Conservation (phyloP, 257 asterid species). For the Pogostemon cablin region DNA sequence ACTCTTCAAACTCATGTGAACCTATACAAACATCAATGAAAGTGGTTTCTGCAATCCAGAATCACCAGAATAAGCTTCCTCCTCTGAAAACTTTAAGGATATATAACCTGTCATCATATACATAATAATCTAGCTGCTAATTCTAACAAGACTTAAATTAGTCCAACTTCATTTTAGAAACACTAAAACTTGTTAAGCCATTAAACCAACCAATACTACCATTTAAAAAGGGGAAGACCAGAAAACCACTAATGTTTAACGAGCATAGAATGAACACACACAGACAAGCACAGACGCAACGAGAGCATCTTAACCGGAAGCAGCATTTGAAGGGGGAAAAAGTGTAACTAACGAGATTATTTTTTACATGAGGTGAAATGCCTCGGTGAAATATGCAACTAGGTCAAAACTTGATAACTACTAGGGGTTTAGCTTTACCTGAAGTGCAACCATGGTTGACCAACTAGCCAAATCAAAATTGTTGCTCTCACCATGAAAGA, state of each 20-base stretch:
- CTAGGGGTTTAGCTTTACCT: constrained; percentile 10
- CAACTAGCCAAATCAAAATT: constrained; percentile 32
- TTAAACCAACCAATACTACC: too few relatives aligned
- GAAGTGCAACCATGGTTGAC: neutral
- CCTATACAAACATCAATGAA: too few relatives aligned
- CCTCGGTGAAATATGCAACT: neutral
- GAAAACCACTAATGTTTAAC: neutral
- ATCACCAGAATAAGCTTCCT: too few relatives aligned
- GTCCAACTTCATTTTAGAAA: neutral
- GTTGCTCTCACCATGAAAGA: constrained; percentile 28
- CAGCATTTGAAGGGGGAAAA: neutral
- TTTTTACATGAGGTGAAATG: neutral
- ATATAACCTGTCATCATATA: too few relatives aligned
- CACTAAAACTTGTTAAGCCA: neutral
- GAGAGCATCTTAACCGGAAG: neutral
- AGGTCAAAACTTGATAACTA: neutral
- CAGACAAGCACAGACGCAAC: neutral
- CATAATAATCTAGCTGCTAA: too few relatives aligned
- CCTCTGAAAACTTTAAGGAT: too few relatives aligned
- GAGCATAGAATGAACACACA: neutral
- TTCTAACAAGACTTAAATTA: too few relatives aligned
- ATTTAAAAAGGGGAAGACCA: too few relatives aligned
- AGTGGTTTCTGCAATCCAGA: too few relatives aligned
- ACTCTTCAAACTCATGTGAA: too few relatives aligned
- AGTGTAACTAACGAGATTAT: neutral